These are phyloP conservation scores for Cordyceps pruinosa DNA, from an alignment of 2,329 filamentous ascomycete genomes.

Conservation along the genomic window DNA sequence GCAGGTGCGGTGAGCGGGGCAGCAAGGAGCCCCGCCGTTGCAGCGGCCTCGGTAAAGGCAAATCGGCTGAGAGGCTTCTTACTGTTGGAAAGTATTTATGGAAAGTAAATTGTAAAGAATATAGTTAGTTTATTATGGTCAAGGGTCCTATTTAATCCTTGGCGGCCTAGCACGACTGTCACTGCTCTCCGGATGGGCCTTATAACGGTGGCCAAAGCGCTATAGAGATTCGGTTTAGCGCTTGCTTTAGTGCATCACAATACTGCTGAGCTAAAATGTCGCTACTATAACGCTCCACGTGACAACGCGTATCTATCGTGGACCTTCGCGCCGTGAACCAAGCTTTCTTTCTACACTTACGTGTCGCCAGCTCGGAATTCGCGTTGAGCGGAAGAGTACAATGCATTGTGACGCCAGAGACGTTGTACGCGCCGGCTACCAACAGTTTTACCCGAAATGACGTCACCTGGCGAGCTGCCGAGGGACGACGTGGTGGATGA, in stretches of 20 bases:
- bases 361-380: background rate
- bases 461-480: background rate
- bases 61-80: too few relatives aligned
- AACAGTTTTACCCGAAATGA: background rate
- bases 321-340: background rate
- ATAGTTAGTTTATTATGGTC: too few relatives aligned
- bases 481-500: background rate
- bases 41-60: too few relatives aligned
- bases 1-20: background rate
- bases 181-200: too few relatives aligned
- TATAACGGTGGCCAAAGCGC: too few relatives aligned
- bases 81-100: too few relatives aligned
- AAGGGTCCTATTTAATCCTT: too few relatives aligned
- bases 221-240: too few relatives aligned
- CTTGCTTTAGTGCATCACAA: too few relatives aligned
- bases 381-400: background rate
- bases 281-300: background rate
- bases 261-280: too few relatives aligned
- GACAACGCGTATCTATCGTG: constrained; percentile 10
- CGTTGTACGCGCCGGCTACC: background rate
- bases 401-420: constrained; percentile 2
- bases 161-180: too few relatives aligned
- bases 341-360: background rate
- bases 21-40: background rate
- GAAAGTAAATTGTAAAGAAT: too few relatives aligned